A percentile compares a stretch with the other conserved stretches of the same genome.
Evolutionary conservation across 1,284 basidiomycete genomes (phyloP).

Genomic region (Thelephora terrestris): DNA sequence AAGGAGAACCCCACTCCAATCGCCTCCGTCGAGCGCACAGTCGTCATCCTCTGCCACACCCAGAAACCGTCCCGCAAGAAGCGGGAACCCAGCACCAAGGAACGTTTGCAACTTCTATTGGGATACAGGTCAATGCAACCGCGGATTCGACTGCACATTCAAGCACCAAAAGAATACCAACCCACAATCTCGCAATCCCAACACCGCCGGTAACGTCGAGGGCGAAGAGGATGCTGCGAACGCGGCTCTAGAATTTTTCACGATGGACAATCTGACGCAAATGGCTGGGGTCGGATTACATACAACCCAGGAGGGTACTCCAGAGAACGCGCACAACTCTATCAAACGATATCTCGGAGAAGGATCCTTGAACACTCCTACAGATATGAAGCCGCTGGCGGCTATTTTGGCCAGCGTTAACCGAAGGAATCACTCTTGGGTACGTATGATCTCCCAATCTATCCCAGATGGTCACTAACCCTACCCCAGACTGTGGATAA

Average conservation of each 20-base stretch:
- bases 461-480: conserved; percentile 1
- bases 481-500: conserved; percentile 35
- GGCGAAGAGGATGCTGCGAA: neutral
- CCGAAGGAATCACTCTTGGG: conserved; percentile 40
- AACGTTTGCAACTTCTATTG: conserved; percentile 44
- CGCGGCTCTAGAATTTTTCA: conserved; percentile 33
- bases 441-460: conserved; percentile 17
- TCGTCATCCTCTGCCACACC: conserved; percentile 13
- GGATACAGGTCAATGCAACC: conserved; percentile 37
- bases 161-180: conserved; percentile 25
- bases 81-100: conserved; percentile 19
- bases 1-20: conserved; percentile 6
- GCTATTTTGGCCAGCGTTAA: conserved; percentile 37
- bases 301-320: conserved; percentile 28
- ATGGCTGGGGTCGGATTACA: conserved; percentile 24
- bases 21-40: conserved; percentile 5
- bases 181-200: neutral
- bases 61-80: neutral
- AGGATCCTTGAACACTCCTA: conserved; percentile 27
- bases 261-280: conserved; percentile 31
- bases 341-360: conserved; percentile 37
- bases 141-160: conserved; percentile 38
- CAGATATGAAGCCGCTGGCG: conserved; percentile 40
- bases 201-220: neutral
- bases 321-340: conserved; percentile 39